A percentile compares a stretch with the other conserved stretches of the same genome.
Conservation (phyloP, 768 basidiomycete genomes). For the Lactarius sp. region DNA sequence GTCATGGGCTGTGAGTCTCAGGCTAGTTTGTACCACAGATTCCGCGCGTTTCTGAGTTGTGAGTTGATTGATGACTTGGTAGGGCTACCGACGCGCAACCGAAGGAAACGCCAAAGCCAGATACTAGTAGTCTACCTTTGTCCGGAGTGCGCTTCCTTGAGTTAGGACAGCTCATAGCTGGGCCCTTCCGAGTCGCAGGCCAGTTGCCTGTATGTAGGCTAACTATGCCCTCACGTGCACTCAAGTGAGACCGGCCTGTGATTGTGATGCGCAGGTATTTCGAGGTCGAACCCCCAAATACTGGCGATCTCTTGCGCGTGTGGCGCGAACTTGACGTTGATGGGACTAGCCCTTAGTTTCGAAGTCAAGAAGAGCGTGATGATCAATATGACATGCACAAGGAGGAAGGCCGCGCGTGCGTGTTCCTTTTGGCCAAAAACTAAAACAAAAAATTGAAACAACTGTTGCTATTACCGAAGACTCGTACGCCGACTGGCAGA, state of each 20-base stretch:
- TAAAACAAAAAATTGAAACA: neutral
- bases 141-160: slow-evolving; percentile 62
- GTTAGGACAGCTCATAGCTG: slow-evolving; percentile 66
- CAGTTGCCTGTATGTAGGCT: slow-evolving; percentile 56
- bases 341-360: slow-evolving; percentile 70
- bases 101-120: neutral
- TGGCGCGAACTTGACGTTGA: slow-evolving; percentile 70
- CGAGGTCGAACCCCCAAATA: slow-evolving; percentile 55
- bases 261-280: neutral
- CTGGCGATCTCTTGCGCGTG: slow-evolving; percentile 62
- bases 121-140: slow-evolving; percentile 26
- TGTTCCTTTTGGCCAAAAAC: neutral
- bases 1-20: neutral
- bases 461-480: slow-evolving; percentile 24
- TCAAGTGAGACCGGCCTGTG: neutral
- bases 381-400: slow-evolving; percentile 58
- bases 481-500: slow-evolving; percentile 57
- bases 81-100: neutral
- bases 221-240: slow-evolving; percentile 10
- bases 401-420: slow-evolving; percentile 49
- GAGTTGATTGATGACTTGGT: neutral
- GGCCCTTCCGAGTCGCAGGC: slow-evolving; percentile 68
- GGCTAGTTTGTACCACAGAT: neutral
- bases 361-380: slow-evolving; percentile 72
- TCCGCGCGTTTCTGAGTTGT: too few relatives aligned